Evolutionary conservation across 192 early-diverging fungal species (phyloP).

Genomic region (Paraglomus occultum): DNA sequence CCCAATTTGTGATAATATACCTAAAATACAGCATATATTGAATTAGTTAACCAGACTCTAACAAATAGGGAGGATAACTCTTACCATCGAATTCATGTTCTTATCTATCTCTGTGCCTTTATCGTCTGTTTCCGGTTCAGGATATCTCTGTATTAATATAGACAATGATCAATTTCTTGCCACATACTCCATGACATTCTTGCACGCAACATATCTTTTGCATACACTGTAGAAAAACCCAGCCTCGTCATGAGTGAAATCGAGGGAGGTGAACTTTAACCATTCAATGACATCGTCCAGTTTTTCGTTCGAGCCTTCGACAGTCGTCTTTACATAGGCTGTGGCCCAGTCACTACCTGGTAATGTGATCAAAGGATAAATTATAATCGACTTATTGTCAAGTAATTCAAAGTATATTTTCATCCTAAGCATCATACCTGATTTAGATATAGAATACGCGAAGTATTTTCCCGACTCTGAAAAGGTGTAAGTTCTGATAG

Average conservation of each 20-base stretch:
- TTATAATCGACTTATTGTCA: neutral
- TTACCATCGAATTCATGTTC: conserved; percentile 43
- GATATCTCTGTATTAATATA: conserved; percentile 38
- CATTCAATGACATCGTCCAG: conserved; percentile 44
- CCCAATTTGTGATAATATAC: conserved; percentile 57
- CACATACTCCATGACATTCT: no score
- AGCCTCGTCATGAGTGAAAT: conserved; percentile 66
- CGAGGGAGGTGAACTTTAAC: conserved; percentile 58
- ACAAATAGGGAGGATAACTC: neutral
- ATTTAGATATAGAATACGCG: conserved; percentile 53
- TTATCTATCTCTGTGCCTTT: conserved; percentile 61
- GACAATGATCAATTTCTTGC: neutral
- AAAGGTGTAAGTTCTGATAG: conserved; percentile 50
- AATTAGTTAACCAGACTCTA: conserved; percentile 16
- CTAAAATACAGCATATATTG: conserved; percentile 13
- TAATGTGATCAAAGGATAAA: neutral
- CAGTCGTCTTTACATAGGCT: conserved; percentile 46
- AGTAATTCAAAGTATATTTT: neutral
- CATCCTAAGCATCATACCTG: conserved; percentile 36
- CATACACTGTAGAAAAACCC: conserved; percentile 65
- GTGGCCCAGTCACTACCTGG: conserved; percentile 61
- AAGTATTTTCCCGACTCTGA: conserved; percentile 57
- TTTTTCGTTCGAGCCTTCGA: conserved; percentile 30
- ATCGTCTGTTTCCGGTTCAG: conserved; percentile 38
- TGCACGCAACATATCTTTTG: no score